phyloP scores from a whole-genome alignment of 2,329 filamentous ascomycete genomes.

The Pseudofabraea citricarpa region DNA sequence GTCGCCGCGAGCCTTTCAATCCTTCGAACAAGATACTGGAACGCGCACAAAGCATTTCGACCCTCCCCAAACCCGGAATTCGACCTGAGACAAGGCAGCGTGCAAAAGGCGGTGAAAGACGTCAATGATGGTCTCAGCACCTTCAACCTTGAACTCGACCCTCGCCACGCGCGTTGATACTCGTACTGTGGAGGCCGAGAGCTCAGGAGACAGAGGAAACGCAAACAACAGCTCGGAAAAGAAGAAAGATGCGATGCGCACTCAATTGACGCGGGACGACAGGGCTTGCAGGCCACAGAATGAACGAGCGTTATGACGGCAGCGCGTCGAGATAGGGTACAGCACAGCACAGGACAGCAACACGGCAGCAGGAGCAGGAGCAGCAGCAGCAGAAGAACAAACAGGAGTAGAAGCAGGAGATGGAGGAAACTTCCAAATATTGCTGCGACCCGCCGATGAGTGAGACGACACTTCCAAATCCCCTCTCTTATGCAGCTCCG shows the following conservation, averaged over 20 bases:
- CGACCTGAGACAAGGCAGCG: slow-evolving; percentile 17
- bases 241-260: not conserved
- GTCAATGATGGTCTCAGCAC: not conserved
- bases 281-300: not conserved
- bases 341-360: not conserved
- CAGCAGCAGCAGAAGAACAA: slow-evolving; percentile 1
- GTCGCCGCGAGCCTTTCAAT: slow-evolving; percentile 22
- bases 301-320: not conserved
- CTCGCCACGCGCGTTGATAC: not conserved
- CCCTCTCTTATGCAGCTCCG: slow-evolving; percentile 4
- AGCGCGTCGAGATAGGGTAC: not conserved
- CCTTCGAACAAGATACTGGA: slow-evolving; percentile 23
- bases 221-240: not conserved
- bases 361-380: not conserved
- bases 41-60: slow-evolving; percentile 28
- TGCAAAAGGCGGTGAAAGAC: slow-evolving; percentile 16
- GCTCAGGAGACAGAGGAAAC: not conserved
- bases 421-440: slow-evolving; percentile 1
- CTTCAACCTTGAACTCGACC: not conserved
- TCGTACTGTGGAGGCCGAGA: slow-evolving; percentile 1
- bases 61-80: slow-evolving; percentile 18
- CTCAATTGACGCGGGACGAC: not conserved
- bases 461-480: not conserved
- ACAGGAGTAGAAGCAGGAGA: not conserved
- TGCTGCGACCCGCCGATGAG: not conserved